Conservation (phyloP, 2,329 filamentous ascomycete species). For the Ilyonectria destructans region DNA sequence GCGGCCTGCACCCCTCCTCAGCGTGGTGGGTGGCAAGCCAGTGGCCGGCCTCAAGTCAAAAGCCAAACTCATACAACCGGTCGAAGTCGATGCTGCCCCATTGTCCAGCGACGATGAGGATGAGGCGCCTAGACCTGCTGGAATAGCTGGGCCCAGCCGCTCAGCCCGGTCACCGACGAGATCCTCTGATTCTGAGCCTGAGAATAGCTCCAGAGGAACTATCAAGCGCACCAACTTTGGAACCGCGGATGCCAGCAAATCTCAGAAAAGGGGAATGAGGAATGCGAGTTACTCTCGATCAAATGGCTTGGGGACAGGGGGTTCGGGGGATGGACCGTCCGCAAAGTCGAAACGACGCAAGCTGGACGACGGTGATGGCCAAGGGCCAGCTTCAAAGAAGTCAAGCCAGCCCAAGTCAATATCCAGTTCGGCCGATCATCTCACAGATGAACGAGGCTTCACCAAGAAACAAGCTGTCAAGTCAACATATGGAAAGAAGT, state of each 20-base stretch:
- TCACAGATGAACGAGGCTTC: slow-evolving; percentile 47
- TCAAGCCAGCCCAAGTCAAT: slow-evolving; percentile 10
- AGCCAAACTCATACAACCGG: slow-evolving; percentile 32
- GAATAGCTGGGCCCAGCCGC: neutral
- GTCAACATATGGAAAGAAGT: slow-evolving; percentile 47
- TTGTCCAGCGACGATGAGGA: slow-evolving; percentile 49
- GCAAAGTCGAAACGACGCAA: slow-evolving; percentile 40
- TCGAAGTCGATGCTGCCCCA: slow-evolving; percentile 46
- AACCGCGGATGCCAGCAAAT: slow-evolving; percentile 9
- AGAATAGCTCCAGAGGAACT: slow-evolving; percentile 45
- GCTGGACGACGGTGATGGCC: neutral
- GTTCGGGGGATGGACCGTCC: slow-evolving; percentile 18
- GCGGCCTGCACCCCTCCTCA: slow-evolving; percentile 39
- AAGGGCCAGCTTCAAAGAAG: slow-evolving; percentile 3
- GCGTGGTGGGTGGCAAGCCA: neutral
- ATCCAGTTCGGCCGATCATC: slow-evolving; percentile 43
- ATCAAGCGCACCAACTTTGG: slow-evolving; percentile 56
- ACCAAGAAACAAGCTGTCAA: slow-evolving; percentile 37
- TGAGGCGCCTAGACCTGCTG: slow-evolving; percentile 2
- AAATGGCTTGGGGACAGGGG: slow-evolving; percentile 1
- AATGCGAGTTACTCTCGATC: slow-evolving; percentile 17
- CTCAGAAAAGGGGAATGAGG: slow-evolving; percentile 21
- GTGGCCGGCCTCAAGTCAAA: neutral
- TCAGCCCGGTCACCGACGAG: slow-evolving; percentile 5
- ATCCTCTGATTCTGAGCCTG: slow-evolving; percentile 48